Evolutionary conservation across 2,329 filamentous ascomycete genomes (phyloP), one percentile per base, ranked within the genome.

Genomic region (Lecanicillium sp.): DNA sequence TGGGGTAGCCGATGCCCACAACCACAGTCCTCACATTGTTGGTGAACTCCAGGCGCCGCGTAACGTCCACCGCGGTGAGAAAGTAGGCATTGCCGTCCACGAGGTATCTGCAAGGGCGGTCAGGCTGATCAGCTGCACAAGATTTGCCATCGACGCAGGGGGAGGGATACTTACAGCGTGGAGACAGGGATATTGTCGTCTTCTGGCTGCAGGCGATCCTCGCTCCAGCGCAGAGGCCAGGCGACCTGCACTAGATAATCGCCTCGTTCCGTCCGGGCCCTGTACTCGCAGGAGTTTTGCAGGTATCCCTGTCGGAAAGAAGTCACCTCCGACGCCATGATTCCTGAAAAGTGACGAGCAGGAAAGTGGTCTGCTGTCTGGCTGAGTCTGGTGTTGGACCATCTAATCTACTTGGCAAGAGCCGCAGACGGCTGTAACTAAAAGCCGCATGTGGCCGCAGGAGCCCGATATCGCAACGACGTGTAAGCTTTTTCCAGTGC

Each of bases 61-160:
- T 50, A 11, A 64, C 54, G 33, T 67, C 63, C 5, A 64, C 56
- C 1, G 62, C 62, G 17, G 62, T 60, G 44, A 60, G 58, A 53
- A 66, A 64, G 37, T 64, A 63, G 4, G 61, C 62, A 21, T 67
- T 66, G 2, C 64, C 64, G 20, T 66, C 64, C 1, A 62, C 59
- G 3, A 65, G 46, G 30, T 67, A 66, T 7, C 64, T 66, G 27
- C 6, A 4, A 3, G n/a, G 0, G 14, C 8, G 15, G 37, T 56
- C 12, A 52, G 43, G 2, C 3, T 20, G 12, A 19, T 40, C 6
- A 29, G 40, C 2, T 20, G 24, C 15, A n/a, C 20, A 11, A 4
- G 20, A 24, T 42, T 3, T 15, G 11, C 4, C 5, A 5, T 3
- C n/a, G n/a, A 11, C n/a, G 3, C 5, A 26, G 14, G 12, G n/a